phyloP scores from a whole-genome alignment of 1,139 yeast genomes.

The Kurtzmaniella quercitrusa region DNA sequence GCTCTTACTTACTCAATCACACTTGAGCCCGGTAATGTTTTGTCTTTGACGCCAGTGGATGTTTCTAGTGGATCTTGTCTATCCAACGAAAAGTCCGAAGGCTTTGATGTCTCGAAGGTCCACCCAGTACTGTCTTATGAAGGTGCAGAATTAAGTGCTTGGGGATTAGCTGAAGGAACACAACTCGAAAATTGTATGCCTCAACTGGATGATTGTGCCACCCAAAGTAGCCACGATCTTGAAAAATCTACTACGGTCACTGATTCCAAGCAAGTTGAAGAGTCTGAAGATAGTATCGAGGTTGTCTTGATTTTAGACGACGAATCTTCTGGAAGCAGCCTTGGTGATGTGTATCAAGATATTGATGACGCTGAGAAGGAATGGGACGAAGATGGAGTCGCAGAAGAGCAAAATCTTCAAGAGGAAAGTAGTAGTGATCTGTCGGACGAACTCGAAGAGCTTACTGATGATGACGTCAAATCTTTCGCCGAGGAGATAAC shows the following conservation, averaged over 20 bases:
- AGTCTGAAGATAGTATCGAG: background rate
- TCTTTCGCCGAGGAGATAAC: too few relatives aligned
- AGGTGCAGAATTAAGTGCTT: background rate
- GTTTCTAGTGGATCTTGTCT: too few relatives aligned
- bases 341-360: background rate
- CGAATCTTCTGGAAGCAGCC: background rate
- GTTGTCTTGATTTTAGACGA: background rate
- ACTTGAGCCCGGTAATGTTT: background rate
- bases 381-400: slow-evolving; percentile 2
- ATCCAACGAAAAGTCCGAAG: background rate
- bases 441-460: slow-evolving; percentile 8
- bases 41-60: background rate
- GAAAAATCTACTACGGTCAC: slow-evolving; percentile 1
- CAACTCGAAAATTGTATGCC: background rate
- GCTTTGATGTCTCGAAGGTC: background rate
- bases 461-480: slow-evolving; percentile 5
- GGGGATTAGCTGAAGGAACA: slow-evolving; percentile 1
- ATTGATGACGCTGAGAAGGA: slow-evolving; percentile 1
- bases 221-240: background rate
- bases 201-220: background rate
- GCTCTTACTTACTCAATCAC: slow-evolving; percentile 21
- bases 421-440: slow-evolving; percentile 2
- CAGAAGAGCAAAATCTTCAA: slow-evolving; percentile 4
- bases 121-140: slow-evolving; percentile 1
- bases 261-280: background rate